Evolutionary conservation across 2,329 filamentous ascomycete genomes (phyloP).

Genomic region (Cladosporium sp.): DNA sequence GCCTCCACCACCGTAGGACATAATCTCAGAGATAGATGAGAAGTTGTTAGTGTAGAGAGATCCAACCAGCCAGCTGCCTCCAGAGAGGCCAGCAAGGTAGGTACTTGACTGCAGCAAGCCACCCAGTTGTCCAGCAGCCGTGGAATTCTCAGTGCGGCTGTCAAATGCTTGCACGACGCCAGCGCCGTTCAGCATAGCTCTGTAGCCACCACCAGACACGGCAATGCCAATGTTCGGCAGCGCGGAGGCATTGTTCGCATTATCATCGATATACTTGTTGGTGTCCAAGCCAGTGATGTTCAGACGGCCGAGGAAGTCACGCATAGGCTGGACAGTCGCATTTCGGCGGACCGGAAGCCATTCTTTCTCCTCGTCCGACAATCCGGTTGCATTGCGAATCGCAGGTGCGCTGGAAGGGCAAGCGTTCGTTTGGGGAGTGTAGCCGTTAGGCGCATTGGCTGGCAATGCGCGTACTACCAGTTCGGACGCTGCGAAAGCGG

Average conservation of each 20-base stretch:
- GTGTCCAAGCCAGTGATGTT: slow-evolving; percentile 76
- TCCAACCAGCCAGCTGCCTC: slow-evolving; percentile 81
- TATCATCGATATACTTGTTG: slow-evolving; percentile 62
- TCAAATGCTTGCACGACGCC: slow-evolving; percentile 79
- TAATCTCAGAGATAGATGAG: slow-evolving; percentile 59
- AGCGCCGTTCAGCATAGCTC: slow-evolving; percentile 79
- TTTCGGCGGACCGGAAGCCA: slow-evolving; percentile 72
- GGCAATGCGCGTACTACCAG: slow-evolving; percentile 29
- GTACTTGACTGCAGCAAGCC: slow-evolving; percentile 77
- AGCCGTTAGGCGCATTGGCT: slow-evolving; percentile 61
- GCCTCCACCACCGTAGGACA: slow-evolving; percentile 36
- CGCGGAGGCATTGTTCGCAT: slow-evolving; percentile 52
- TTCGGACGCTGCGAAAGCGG: neutral
- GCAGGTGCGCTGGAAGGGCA: slow-evolving; percentile 68
- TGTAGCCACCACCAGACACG: slow-evolving; percentile 78
- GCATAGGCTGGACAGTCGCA: slow-evolving; percentile 72
- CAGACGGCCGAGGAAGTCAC: slow-evolving; percentile 65
- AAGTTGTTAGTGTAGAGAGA: slow-evolving; percentile 77
- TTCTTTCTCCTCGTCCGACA: slow-evolving; percentile 66
- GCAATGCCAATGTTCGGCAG: slow-evolving; percentile 71
- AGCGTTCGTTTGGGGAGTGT: slow-evolving; percentile 63
- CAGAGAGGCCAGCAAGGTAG: slow-evolving; percentile 76
- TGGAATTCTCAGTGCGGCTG: slow-evolving; percentile 61
- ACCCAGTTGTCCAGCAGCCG: slow-evolving; percentile 63
- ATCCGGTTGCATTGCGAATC: slow-evolving; percentile 57